Percentiles rank a stretch among this genome's conserved stretches.
phyloP scores from a whole-genome alignment of 306 rosid species.

The Leucaena leucocephala region DNA sequence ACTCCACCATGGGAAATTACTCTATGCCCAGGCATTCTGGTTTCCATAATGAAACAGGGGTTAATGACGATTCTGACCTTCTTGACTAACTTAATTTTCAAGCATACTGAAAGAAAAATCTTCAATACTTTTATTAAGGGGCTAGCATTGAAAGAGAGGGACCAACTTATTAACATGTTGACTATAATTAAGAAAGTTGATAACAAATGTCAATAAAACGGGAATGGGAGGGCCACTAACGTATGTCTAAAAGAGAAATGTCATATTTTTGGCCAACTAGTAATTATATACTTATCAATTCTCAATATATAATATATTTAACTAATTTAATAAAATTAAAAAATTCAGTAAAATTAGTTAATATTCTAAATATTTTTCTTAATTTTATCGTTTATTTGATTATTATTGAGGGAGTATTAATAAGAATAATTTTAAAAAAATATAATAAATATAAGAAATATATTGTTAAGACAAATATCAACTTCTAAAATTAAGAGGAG shows the following conservation, averaged over 20 bases:
- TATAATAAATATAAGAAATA: too few relatives aligned
- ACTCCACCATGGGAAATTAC: conserved; percentile 1
- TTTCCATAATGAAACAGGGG: conserved; percentile 9
- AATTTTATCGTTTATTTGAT: too few relatives aligned
- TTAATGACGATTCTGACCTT: background rate
- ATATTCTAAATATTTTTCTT: too few relatives aligned
- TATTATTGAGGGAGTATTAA: too few relatives aligned
- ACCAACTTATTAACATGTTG: conserved; percentile 31
- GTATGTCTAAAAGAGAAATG: conserved; percentile 12
- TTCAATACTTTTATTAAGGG: background rate
- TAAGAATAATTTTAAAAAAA: too few relatives aligned
- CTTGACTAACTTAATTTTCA: background rate
- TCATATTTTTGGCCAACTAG: background rate
- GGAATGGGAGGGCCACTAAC: conserved; percentile 13
- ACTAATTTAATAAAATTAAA: too few relatives aligned
- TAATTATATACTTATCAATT: background rate
- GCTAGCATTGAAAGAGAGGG: conserved; percentile 32
- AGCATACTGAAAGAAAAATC: background rate
- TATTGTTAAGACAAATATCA: too few relatives aligned
- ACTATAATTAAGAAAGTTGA: conserved; percentile 20
- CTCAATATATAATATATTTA: too few relatives aligned
- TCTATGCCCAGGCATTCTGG: background rate
- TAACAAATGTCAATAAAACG: conserved; percentile 4
- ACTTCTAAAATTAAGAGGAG: too few relatives aligned
- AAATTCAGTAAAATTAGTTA: too few relatives aligned